Conservation (phyloP, 306 rosid genomes). For the Castanea mollissima region DNA sequence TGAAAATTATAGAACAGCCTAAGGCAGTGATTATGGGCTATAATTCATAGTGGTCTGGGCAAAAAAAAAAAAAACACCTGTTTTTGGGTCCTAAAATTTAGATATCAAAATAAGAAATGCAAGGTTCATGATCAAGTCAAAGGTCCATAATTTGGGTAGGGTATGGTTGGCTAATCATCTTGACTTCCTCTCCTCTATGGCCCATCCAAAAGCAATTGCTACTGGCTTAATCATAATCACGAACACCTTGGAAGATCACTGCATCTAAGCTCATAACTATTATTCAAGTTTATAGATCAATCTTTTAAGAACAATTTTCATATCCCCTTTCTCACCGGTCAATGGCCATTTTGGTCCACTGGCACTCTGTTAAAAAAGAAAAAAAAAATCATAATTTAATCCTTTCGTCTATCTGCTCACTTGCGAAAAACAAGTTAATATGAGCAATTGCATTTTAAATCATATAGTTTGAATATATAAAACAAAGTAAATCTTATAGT, state of each 20-base stretch:
- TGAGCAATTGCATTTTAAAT: no score
- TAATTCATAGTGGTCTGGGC: not conserved
- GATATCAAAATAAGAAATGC: not conserved
- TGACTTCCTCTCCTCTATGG: not conserved
- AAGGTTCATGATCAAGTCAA: not conserved
- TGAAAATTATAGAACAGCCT: not conserved
- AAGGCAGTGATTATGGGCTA: not conserved
- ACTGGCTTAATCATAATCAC: slow-evolving; percentile 8
- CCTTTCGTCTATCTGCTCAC: no score
- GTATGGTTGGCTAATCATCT: not conserved
- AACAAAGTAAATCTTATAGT: no score
- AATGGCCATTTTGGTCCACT: no score
- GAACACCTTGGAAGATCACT: not conserved
- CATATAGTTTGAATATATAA: no score
- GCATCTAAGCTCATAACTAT: not conserved
- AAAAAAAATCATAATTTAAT: no score
- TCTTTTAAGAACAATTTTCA: no score
- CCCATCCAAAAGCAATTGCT: slow-evolving; percentile 16
- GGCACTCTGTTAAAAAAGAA: no score
- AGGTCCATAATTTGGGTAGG: not conserved
- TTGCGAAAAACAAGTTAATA: no score
- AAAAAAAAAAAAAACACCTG: not conserved
- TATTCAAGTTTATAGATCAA: not conserved
- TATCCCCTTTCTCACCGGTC: no score
- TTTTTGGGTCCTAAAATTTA: not conserved